Conservation (phyloP, 2,329 filamentous ascomycete species). For the Rhynchosporium agropyri region DNA sequence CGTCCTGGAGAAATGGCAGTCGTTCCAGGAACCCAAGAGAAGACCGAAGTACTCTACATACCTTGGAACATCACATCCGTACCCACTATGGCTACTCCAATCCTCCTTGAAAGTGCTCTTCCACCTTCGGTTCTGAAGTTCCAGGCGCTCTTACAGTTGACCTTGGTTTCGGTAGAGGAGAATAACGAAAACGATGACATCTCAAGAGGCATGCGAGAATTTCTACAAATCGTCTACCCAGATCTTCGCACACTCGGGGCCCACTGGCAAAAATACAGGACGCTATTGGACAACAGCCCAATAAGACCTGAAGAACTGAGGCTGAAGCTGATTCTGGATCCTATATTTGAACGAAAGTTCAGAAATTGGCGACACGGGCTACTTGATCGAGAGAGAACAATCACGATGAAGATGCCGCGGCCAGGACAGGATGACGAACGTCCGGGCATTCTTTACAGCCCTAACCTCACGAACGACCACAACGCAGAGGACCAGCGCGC, state of each 20-base stretch:
- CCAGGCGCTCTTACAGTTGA: slow-evolving; percentile 6
- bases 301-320: not conserved
- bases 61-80: slow-evolving; percentile 16
- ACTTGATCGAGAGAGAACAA: not conserved
- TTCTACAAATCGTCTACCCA: slow-evolving; percentile 18
- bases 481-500: not conserved
- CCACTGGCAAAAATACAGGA: slow-evolving; percentile 9
- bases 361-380: slow-evolving; percentile 14
- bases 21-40: not conserved
- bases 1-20: slow-evolving; percentile 23
- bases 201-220: not conserved
- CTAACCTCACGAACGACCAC: not conserved
- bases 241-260: slow-evolving; percentile 17
- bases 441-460: slow-evolving; percentile 17
- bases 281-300: not conserved
- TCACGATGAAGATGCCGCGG: slow-evolving; percentile 12
- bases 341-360: slow-evolving; percentile 6
- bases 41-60: slow-evolving; percentile 21
- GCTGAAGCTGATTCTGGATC: not conserved
- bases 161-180: not conserved
- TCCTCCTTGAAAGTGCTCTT: slow-evolving; percentile 7
- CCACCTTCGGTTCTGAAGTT: not conserved
- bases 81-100: not conserved
- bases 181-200: not conserved
- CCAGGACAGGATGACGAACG: slow-evolving; percentile 4